Conservation (phyloP, 257 asterid genomes). For the Capsicum rhomboideum region DNA sequence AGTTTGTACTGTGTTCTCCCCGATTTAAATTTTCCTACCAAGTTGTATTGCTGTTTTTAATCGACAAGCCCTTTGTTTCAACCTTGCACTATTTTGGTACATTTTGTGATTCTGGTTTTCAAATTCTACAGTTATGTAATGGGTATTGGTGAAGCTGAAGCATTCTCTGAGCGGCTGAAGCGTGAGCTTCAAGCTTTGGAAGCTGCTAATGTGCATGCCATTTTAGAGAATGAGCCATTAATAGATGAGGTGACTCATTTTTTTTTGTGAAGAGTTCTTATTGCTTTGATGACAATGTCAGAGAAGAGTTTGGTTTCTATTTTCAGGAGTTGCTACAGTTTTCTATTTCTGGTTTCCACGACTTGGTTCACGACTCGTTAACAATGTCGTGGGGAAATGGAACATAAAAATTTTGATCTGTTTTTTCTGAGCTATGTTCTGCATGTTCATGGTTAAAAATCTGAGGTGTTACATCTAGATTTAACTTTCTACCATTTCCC, state of each 20-base stretch:
- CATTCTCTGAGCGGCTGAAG: conserved; percentile 94
- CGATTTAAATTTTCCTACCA: not conserved
- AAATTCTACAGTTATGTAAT: conserved; percentile 75
- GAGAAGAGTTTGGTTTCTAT: not conserved
- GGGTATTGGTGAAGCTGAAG: conserved; percentile 99
- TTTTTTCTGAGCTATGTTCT: no score
- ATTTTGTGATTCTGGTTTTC: conserved; percentile 3
- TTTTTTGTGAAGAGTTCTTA: conserved; percentile 3
- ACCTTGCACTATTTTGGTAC: not conserved
- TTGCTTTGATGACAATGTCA: not conserved
- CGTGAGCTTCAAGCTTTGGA: conserved; percentile 98
- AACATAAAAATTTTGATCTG: no score
- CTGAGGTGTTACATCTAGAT: no score
- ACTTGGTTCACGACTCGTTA: no score
- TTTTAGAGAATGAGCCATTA: conserved; percentile 88
- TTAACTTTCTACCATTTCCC: not conserved
- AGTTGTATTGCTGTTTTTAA: not conserved
- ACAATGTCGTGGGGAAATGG: no score
- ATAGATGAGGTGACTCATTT: conserved; percentile 49
- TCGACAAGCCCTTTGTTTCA: not conserved
- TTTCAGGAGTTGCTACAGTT: conserved; percentile 5
- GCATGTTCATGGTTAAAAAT: no score
- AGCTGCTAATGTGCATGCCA: conserved; percentile 98
- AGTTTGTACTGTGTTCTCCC: not conserved
- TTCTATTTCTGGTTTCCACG: not conserved